Percentiles rank a stretch among this genome's conserved stretches.
Evolutionary conservation across 768 basidiomycete genomes (phyloP).

Genomic region (Boletus rubroflammeus): DNA sequence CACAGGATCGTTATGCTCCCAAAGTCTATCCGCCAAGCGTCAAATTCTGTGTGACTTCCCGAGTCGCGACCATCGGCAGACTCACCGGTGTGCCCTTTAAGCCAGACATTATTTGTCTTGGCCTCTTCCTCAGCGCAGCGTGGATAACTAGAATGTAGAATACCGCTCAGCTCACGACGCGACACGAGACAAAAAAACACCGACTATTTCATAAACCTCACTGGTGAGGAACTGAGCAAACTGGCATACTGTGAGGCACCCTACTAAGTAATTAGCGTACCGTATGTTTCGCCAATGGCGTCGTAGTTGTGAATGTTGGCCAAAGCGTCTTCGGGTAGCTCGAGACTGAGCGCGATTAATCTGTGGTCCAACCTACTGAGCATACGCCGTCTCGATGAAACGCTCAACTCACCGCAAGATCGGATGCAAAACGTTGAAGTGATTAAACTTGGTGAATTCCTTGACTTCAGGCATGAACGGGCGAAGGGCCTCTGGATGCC

Average conservation of each 20-base stretch:
- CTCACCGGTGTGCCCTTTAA: conserved; percentile 57
- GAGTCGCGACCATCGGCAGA: not conserved
- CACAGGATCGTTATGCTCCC: conserved; percentile 56
- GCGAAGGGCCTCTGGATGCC: conserved; percentile 47
- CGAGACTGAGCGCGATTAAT: conserved; percentile 48
- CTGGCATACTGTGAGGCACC: not conserved
- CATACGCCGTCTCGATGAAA: not conserved
- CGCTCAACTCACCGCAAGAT: conserved; percentile 36
- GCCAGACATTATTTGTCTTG: conserved; percentile 52
- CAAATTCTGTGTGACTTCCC: not conserved
- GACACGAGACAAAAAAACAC: conserved; percentile 11
- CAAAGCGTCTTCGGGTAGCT: conserved; percentile 51
- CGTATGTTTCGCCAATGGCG: conserved; percentile 40
- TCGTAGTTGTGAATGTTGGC: conserved; percentile 47
- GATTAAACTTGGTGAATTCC: conserved; percentile 48
- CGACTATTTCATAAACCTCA: conserved; percentile 66
- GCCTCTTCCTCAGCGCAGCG: conserved; percentile 46
- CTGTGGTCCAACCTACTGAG: conserved; percentile 23
- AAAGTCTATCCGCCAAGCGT: conserved; percentile 36
- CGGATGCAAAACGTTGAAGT: conserved; percentile 48
- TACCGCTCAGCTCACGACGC: not conserved
- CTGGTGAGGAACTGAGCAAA: conserved; percentile 28
- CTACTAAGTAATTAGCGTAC: conserved; percentile 23
- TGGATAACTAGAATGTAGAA: conserved; percentile 39
- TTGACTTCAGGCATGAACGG: conserved; percentile 53